A percentile compares a stretch with the other conserved stretches of the same genome.
Evolutionary conservation across 129 eudicot species (phyloP).

Genomic region (Silybum marianum): DNA sequence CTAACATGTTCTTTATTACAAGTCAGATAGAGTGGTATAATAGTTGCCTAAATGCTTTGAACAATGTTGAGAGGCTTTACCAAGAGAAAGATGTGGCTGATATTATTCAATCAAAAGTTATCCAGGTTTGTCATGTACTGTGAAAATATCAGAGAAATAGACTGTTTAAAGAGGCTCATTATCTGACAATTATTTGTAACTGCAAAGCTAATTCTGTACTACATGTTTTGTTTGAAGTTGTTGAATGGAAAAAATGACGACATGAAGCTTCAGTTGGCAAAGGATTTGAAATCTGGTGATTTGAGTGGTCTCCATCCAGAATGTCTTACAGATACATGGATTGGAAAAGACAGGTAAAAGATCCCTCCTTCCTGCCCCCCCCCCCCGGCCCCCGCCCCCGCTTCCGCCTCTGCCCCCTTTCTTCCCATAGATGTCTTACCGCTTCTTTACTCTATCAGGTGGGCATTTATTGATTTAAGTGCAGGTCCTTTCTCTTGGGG

Average conservation of each 20-base stretch:
- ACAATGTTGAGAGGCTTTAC: conserved; percentile 65
- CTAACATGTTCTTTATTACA: conserved; percentile 29
- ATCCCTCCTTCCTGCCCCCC: conserved; percentile 14
- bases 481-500: conserved; percentile 99
- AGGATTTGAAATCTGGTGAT: conserved; percentile 83
- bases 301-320: conserved; percentile 78
- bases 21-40: conserved; percentile 88
- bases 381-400: not conserved
- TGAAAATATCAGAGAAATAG: not conserved
- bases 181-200: not conserved
- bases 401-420: not conserved
- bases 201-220: conserved; percentile 14
- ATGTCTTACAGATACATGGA: conserved; percentile 97
- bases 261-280: conserved; percentile 58
- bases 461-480: conserved; percentile 94
- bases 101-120: conserved; percentile 73
- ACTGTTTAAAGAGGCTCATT: conserved; percentile 8
- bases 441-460: conserved; percentile 42
- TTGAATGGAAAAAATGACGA: conserved; percentile 75
- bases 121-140: conserved; percentile 52
- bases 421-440: not conserved
- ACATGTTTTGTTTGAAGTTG: conserved; percentile 42
- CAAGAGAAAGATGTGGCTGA: conserved; percentile 77
- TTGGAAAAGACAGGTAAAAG: conserved; percentile 78
- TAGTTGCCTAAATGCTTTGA: conserved; percentile 64